Base-by-base conservation (phyloP, 1,284 basidiomycete genomes). In the Cutaneotrichosporon cyanovorans region DNA sequence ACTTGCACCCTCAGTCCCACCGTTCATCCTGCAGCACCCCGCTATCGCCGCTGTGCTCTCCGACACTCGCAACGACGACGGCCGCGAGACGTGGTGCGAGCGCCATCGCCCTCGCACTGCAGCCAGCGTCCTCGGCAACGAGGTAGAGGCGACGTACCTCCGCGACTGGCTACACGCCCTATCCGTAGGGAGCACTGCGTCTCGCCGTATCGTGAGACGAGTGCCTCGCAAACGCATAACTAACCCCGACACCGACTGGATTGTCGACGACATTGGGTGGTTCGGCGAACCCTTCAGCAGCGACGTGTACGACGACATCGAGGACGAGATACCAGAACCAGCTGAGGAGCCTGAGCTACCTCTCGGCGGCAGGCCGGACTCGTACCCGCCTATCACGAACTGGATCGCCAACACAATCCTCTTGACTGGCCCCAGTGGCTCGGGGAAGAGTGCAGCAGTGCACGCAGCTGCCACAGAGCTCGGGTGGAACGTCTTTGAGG, bases 401-500 rank as follows among this genome's bases (percentile, higher is more conserved):
- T 49, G 39, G 31, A 74, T 95, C 19, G 82, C 81, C 36, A 96
- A 93, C 66, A 84, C 87, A 0, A 84, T 96, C 45, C 73, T 98
- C 2, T 77, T 99, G 21, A 63, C 74, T 19, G 95, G 95, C 0
- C 87, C 89, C 0, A 72, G 78, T 20, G 95, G 93, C 1, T 78
- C 78, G 38, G 95, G 95, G 21, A 99, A 99, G 73, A 91, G 90
- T 4, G 84, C 89, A 0, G 81, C 89, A 6, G 84, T 96, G 0
- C 88, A 95, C 65, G 91, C 92, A 0, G 92, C 90, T 55, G 89
- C 92, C 3, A 79, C 84, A 36, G 89, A 97, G 68, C 77, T 98
- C 18, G 89, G 85, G 5, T 98, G 87, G 84, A 87, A 95, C 42
- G 82, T 98, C 11, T 96, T 98, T 62, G 95, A 99, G 68, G 87